A percentile compares a stretch with the other conserved stretches of the same genome.
phyloP scores from a whole-genome alignment of 2,329 filamentous ascomycete species.

The Venturiaceae sp. region DNA sequence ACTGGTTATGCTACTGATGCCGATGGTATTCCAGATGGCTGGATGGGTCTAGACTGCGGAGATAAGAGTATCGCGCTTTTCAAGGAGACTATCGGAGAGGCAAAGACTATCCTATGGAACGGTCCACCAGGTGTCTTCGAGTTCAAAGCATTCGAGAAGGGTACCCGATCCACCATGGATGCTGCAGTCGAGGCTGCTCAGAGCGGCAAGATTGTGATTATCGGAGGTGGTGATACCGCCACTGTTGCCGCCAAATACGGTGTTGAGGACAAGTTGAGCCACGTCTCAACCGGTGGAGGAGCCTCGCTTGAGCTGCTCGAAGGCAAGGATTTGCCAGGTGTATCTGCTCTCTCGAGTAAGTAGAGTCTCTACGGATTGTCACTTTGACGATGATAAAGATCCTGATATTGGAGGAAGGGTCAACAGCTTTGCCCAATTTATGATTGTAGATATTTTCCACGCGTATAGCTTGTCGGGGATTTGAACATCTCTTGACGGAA shows the following conservation, averaged over 20 bases:
- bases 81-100: conserved; percentile 74
- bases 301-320: conserved; percentile 93
- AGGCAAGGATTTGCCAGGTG: conserved; percentile 95
- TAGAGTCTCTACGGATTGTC: conserved; percentile 28
- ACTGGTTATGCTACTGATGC: conserved; percentile 74
- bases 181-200: conserved; percentile 73
- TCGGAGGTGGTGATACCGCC: conserved; percentile 94
- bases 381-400: conserved; percentile 18
- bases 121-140: conserved; percentile 96
- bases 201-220: conserved; percentile 91
- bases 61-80: conserved; percentile 80
- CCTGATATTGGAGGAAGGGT: conserved; percentile 42
- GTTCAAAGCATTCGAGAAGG: conserved; percentile 85
- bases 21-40: conserved; percentile 88
- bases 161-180: conserved; percentile 87
- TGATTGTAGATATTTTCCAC: neutral
- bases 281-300: conserved; percentile 95
- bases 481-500: neutral
- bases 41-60: conserved; percentile 96
- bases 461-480: too few species aligned
- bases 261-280: conserved; percentile 93
- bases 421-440: neutral
- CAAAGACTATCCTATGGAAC: conserved; percentile 98
- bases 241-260: conserved; percentile 97
- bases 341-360: conserved; percentile 76